These are phyloP conservation scores for Ogataea nakhonphanomensis DNA, from an alignment of 805 yeast genomes.

Conservation along the genomic window DNA sequence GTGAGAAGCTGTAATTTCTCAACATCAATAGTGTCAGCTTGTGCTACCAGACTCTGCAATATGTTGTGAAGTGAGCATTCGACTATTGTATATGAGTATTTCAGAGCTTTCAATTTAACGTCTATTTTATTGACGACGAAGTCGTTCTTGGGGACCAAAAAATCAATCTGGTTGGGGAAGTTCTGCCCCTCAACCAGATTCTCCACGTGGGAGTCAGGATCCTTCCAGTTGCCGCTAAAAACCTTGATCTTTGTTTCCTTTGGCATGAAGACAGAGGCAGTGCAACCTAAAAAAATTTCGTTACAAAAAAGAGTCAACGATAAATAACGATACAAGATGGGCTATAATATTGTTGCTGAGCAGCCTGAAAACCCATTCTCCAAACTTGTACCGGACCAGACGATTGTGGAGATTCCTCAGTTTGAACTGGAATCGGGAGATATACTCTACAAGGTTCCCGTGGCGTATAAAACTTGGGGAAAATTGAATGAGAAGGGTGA, in stretches of 20 bases:
- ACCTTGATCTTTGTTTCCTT: background rate
- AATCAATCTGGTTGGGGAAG: conserved; percentile 27
- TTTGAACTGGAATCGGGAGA: conserved; percentile 82
- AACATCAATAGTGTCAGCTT: background rate
- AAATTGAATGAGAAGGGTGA: conserved; percentile 61
- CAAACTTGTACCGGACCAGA: conserved; percentile 70
- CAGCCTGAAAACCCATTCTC: conserved; percentile 67
- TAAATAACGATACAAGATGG: conserved; percentile 13
- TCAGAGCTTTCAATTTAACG: conserved; percentile 1
- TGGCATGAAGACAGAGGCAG: conserved; percentile 8
- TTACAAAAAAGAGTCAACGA: conserved; percentile 1
- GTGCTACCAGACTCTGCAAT: conserved; percentile 5
- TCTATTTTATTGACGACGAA: background rate
- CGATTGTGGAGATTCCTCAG: conserved; percentile 71
- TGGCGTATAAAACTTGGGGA: conserved; percentile 97
- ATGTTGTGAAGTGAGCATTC: conserved; percentile 10
- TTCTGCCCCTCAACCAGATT: conserved; percentile 22
- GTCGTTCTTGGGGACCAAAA: conserved; percentile 15
- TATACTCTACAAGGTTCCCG: conserved; percentile 66
- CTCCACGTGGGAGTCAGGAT: background rate
- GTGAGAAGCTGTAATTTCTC: conserved; percentile 15
- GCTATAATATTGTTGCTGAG: conserved; percentile 38
- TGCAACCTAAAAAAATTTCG: conserved; percentile 3
- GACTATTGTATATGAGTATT: conserved; percentile 3
- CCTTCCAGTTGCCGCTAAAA: conserved; percentile 3